These are phyloP conservation scores for Botrytis hyacinthi DNA, from an alignment of 2,329 filamentous ascomycete genomes.

Conservation along the genomic window DNA sequence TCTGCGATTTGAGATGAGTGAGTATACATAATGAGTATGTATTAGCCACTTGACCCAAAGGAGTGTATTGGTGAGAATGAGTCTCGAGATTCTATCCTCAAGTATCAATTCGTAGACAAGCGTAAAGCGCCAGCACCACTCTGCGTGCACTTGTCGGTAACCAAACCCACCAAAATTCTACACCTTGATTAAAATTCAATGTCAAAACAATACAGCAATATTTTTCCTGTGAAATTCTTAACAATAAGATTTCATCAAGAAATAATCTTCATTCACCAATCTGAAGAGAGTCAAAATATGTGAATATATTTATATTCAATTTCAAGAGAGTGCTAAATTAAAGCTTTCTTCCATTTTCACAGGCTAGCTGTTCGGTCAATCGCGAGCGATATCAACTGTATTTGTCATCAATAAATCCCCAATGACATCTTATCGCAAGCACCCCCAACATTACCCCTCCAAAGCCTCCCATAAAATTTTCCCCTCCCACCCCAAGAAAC, in stretches of 20 bases:
- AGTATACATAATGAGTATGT: no score
- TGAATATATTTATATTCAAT: neutral
- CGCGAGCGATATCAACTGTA: neutral
- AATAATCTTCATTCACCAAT: accelerated
- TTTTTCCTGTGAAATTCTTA: neutral
- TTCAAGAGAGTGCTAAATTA: neutral
- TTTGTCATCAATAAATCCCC: slow-evolving; percentile 2
- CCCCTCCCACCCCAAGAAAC: neutral
- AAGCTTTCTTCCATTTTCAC: neutral
- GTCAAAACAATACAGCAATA: neutral
- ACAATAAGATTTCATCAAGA: neutral
- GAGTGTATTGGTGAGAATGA: neutral
- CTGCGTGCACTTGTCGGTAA: neutral
- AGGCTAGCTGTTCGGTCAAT: neutral
- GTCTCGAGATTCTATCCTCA: neutral
- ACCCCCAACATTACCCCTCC: slow-evolving; percentile 20
- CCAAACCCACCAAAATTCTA: neutral
- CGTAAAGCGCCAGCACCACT: neutral
- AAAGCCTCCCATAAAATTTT: slow-evolving; percentile 17
- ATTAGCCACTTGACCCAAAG: neutral
- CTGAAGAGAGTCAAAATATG: neutral
- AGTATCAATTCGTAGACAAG: neutral
- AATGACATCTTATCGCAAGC: neutral
- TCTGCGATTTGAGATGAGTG: neutral
- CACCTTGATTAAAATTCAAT: neutral